These are phyloP conservation scores for Wickerhamiella kurtzmanii DNA, from an alignment of 805 yeast genomes.

Conservation along the genomic window DNA sequence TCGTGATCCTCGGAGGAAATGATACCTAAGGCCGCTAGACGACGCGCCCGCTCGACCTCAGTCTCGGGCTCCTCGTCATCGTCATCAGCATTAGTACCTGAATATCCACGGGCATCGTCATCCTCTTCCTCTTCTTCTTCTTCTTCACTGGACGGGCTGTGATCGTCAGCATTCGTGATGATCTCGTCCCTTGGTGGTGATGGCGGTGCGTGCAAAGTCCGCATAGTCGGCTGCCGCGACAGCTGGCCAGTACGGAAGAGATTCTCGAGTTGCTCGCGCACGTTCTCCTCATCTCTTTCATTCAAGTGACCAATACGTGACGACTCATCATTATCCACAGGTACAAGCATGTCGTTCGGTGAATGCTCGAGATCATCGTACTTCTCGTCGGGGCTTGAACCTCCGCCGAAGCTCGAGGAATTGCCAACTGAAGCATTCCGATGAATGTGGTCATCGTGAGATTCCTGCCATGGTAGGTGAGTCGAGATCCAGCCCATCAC, in stretches of 20 bases:
- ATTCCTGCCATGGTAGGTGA: slow-evolving; percentile 23
- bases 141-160: slow-evolving; percentile 20
- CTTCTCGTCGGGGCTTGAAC: slow-evolving; percentile 3
- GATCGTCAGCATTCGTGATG: slow-evolving; percentile 9
- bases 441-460: background rate
- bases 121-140: slow-evolving; percentile 19
- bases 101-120: slow-evolving; percentile 17
- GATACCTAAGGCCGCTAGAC: slow-evolving; percentile 33
- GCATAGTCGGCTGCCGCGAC: slow-evolving; percentile 7
- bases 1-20: slow-evolving; percentile 18
- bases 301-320: slow-evolving; percentile 7
- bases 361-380: slow-evolving; percentile 17
- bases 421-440: slow-evolving; percentile 4
- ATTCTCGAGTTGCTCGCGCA: slow-evolving; percentile 12
- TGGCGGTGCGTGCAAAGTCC: slow-evolving; percentile 2
- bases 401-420: background rate
- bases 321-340: slow-evolving; percentile 10
- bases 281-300: slow-evolving; percentile 16
- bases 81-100: slow-evolving; percentile 20
- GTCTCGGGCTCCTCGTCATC: slow-evolving; percentile 37
- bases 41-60: slow-evolving; percentile 49
- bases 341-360: slow-evolving; percentile 20
- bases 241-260: slow-evolving; percentile 12
- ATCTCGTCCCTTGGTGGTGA: slow-evolving; percentile 14
- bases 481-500: background rate